These are phyloP conservation scores for Alternaria sp. DNA, from an alignment of 2,329 filamentous ascomycete genomes.

Conservation along the genomic window DNA sequence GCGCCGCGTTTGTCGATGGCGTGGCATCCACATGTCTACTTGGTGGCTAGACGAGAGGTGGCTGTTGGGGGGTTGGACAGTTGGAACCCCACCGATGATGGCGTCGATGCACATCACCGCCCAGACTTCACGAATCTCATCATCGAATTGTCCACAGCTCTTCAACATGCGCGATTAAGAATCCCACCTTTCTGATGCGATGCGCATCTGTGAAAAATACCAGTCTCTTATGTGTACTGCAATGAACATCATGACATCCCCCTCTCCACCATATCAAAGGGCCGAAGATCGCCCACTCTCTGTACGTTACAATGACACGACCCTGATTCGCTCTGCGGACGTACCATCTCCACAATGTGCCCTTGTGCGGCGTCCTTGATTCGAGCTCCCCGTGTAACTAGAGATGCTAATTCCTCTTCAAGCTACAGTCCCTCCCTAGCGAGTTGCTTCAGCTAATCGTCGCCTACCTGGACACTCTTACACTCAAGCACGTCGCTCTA, in stretches of 20 bases:
- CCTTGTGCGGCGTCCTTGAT: not conserved
- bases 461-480: conserved; percentile 41
- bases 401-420: conserved; percentile 10
- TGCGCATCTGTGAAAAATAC: not conserved
- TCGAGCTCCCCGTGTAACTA: not conserved
- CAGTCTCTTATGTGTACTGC: not conserved
- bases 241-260: not conserved
- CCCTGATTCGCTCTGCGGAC: conserved; percentile 9
- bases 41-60: not conserved
- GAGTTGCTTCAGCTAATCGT: conserved; percentile 55
- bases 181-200: not conserved
- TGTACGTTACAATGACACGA: conserved; percentile 13
- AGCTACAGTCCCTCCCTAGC: conserved; percentile 51
- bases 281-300: conserved; percentile 11
- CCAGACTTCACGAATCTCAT: conserved; percentile 11
- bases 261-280: not conserved
- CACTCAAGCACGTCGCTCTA: conserved; percentile 46
- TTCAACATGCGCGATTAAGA: not conserved
- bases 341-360: conserved; percentile 10
- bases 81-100: conserved; percentile 12
- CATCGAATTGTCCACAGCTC: conserved; percentile 7
- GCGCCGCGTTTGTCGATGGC: not conserved
- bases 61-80: conserved; percentile 4
- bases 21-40: not conserved
- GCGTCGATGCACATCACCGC: conserved; percentile 13